Conservation (phyloP, 1,139 yeast species). For the Taphrina communis region DNA sequence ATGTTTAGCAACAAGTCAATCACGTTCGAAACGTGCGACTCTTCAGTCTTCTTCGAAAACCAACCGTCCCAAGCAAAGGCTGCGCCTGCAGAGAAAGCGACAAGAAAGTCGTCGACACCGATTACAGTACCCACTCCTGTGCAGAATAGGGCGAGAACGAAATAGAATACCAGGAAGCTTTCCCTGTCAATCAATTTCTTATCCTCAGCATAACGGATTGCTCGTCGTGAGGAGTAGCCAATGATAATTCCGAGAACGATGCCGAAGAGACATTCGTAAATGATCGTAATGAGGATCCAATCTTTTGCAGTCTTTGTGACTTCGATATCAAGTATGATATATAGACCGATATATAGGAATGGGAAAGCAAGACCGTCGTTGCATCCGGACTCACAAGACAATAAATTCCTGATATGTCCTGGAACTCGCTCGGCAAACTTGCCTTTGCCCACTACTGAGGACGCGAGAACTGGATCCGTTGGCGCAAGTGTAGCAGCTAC, state of each 20-base stretch:
- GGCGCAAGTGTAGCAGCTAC: slow-evolving; percentile 96
- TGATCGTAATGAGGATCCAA: slow-evolving; percentile 79
- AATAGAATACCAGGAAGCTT: slow-evolving; percentile 87
- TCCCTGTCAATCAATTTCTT: slow-evolving; percentile 84
- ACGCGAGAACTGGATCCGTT: slow-evolving; percentile 96
- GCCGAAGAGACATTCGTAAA: slow-evolving; percentile 90
- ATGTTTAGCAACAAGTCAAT: slow-evolving; percentile 76
- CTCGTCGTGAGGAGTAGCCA: slow-evolving; percentile 76
- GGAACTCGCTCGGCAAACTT: slow-evolving; percentile 97
- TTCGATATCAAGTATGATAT: slow-evolving; percentile 48
- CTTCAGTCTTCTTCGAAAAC: slow-evolving; percentile 85
- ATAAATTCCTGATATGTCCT: slow-evolving; percentile 86
- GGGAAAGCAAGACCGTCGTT: slow-evolving; percentile 99
- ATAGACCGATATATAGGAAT: slow-evolving; percentile 76
- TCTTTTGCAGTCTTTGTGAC: slow-evolving; percentile 49
- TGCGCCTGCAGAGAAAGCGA: slow-evolving; percentile 94
- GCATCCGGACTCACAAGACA: slow-evolving; percentile 95
- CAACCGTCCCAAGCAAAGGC: slow-evolving; percentile 91
- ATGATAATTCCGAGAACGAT: slow-evolving; percentile 74
- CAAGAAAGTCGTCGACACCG: slow-evolving; percentile 90
- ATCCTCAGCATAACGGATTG: slow-evolving; percentile 78
- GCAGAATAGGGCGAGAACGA: slow-evolving; percentile 81
- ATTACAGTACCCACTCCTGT: slow-evolving; percentile 93
- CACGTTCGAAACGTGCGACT: slow-evolving; percentile 89
- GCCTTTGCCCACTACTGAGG: slow-evolving; percentile 97